phyloP scores from a whole-genome alignment of 345 rosid genomes.

The Populus nigra region DNA sequence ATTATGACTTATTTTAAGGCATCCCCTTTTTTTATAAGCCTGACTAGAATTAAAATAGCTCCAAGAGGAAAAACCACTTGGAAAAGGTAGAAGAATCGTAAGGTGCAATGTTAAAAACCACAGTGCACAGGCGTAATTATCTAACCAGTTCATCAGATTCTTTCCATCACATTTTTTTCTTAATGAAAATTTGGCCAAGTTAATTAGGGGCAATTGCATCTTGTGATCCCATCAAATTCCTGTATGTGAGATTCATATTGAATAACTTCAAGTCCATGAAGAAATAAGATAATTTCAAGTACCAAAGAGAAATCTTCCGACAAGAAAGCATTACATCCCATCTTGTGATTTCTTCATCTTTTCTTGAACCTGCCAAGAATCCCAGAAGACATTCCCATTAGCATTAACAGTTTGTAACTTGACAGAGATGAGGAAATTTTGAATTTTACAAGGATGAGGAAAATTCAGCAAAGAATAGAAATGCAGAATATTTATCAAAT shows the following conservation, averaged over 20 bases:
- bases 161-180: neutral
- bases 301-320: neutral
- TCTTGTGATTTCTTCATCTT: constrained; percentile 23
- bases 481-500: neutral
- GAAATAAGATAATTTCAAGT: neutral
- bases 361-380: constrained; percentile 33
- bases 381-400: neutral
- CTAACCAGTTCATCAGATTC: neutral
- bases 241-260: neutral
- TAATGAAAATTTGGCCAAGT: neutral
- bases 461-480: neutral
- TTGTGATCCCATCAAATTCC: neutral
- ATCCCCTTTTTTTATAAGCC: too few relatives aligned
- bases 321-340: neutral
- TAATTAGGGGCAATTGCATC: neutral
- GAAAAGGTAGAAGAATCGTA: too few relatives aligned
- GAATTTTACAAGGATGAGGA: neutral
- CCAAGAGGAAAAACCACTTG: too few relatives aligned
- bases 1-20: too few relatives aligned
- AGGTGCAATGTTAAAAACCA: neutral
- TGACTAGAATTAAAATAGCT: too few relatives aligned
- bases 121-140: neutral
- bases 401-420: neutral
- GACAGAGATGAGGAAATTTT: neutral
- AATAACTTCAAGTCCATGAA: neutral